Evolutionary conservation across 1,284 basidiomycete species (phyloP), one percentile per base, ranked within the genome.

Genomic region (Pseudozyma sp.): DNA sequence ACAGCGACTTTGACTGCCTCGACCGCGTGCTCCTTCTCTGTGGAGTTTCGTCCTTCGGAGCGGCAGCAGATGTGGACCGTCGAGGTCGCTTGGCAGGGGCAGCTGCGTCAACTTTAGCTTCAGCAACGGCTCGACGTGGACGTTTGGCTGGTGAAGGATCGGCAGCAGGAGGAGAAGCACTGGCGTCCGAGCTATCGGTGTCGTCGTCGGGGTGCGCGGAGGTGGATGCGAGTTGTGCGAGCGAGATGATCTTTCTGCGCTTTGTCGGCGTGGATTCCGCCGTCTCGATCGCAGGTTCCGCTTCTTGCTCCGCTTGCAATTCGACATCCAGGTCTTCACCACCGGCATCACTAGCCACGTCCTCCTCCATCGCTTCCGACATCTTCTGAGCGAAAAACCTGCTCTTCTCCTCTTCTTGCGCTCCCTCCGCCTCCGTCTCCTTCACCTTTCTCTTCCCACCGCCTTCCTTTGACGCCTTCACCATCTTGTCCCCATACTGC

Each of bases 401-500:
- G 30, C 67, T 68, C 52, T 54, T 68, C 51, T 62, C 59, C 54
- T 62, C 66, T 10, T 24, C 39, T 30, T 50, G 50, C 46, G 24
- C 24, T 24, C 1, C 24, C 24, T 62, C 37, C 11, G 43, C 33
- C 9, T 37, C 45, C 17, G 43, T 4, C 13, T 42, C 57, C 35
- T 65, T 53, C 2, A 5, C 57, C 14, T 14, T 29, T 19, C 51
- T 47, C 42, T 46, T 50, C 45, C 24, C 43, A 13, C 35, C 49
- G 3, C 48, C 39, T 43, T 58, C 43, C 45, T 60, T 56, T 37
- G 45, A 33, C 14, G 10, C 47, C 11, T 51, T 52, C 29, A 33
- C 54, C 42, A 59, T 56, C 57, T 61, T 66, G 34, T 74, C 62
- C 11, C 76, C 73, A 84, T 97, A 98, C 82, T 96, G 90, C 52